Evolutionary conservation across 306 rosid species (phyloP).

Genomic region (Castanea crenata): DNA sequence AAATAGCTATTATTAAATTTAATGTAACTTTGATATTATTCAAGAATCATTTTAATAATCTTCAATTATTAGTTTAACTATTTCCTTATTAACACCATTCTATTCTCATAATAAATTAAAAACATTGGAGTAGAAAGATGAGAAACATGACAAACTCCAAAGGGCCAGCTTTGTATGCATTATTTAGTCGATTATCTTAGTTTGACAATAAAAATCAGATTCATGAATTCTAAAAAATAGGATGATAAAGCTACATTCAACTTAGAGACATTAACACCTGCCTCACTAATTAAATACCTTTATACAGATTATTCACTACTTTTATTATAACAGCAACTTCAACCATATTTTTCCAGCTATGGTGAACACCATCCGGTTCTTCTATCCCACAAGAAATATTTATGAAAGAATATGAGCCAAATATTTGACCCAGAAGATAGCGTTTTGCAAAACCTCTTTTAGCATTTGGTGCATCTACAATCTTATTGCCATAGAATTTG

Average conservation of each 20-base stretch:
- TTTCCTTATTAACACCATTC: too few species aligned
- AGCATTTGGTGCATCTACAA: conserved; percentile 59
- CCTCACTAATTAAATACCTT: conserved; percentile 37
- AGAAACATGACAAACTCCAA: too few species aligned
- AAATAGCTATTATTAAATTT: too few species aligned
- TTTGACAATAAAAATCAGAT: too few species aligned
- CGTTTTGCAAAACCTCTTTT: conserved; percentile 36
- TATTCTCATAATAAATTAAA: too few species aligned
- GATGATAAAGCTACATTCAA: not conserved
- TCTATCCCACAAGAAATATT: conserved; percentile 66
- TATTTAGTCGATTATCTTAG: too few species aligned
- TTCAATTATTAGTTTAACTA: too few species aligned
- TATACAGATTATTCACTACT: conserved; percentile 45
- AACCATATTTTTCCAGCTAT: conserved; percentile 61
- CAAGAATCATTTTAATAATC: too few species aligned
- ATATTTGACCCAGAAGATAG: conserved; percentile 61
- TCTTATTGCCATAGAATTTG: conserved; percentile 45
- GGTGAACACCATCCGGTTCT: conserved; percentile 65
- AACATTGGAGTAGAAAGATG: too few species aligned
- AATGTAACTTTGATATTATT: too few species aligned
- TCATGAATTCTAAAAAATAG: too few species aligned
- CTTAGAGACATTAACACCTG: not conserved
- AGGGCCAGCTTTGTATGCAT: too few species aligned
- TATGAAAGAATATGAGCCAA: conserved; percentile 72
- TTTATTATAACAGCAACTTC: conserved; percentile 61